Evolutionary conservation across 148 eudicot species (phyloP).

Genomic region (Cornus controversa): DNA sequence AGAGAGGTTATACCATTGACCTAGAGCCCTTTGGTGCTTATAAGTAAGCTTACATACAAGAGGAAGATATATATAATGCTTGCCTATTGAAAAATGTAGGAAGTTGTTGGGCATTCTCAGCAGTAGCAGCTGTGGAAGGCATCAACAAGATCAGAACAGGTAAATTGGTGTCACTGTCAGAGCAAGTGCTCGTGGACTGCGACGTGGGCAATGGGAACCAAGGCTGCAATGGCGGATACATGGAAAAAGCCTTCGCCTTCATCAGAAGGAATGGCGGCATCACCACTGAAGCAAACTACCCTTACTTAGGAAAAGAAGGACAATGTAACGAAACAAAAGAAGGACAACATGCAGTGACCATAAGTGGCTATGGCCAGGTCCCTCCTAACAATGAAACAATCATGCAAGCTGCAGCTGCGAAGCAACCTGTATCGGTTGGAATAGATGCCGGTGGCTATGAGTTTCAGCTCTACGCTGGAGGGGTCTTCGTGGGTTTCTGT

Average conservation of each 20-base stretch:
- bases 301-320: slow-evolving; percentile 38
- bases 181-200: slow-evolving; percentile 53
- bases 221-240: slow-evolving; percentile 60
- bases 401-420: slow-evolving; percentile 40
- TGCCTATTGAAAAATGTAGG: slow-evolving; percentile 13
- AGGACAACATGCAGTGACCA: slow-evolving; percentile 19
- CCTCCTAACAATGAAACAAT: slow-evolving; percentile 25
- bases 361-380: slow-evolving; percentile 33
- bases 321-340: slow-evolving; percentile 23
- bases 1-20: too few relatives aligned
- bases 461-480: slow-evolving; percentile 46
- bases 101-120: slow-evolving; percentile 46
- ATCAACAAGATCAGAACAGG: slow-evolving; percentile 32
- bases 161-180: slow-evolving; percentile 26
- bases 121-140: slow-evolving; percentile 36
- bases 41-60: too few relatives aligned
- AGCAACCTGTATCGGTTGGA: slow-evolving; percentile 55
- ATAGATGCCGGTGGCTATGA: slow-evolving; percentile 47
- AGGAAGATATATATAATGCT: too few relatives aligned
- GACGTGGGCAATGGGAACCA: slow-evolving; percentile 22
- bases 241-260: slow-evolving; percentile 44
- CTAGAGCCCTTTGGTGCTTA: too few relatives aligned
- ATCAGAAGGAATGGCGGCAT: slow-evolving; percentile 34
- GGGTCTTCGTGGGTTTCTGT: slow-evolving; percentile 45
- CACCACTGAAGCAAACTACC: slow-evolving; percentile 41